Base-by-base conservation (phyloP, 345 rosid species). In the Luvunga scandens region DNA sequence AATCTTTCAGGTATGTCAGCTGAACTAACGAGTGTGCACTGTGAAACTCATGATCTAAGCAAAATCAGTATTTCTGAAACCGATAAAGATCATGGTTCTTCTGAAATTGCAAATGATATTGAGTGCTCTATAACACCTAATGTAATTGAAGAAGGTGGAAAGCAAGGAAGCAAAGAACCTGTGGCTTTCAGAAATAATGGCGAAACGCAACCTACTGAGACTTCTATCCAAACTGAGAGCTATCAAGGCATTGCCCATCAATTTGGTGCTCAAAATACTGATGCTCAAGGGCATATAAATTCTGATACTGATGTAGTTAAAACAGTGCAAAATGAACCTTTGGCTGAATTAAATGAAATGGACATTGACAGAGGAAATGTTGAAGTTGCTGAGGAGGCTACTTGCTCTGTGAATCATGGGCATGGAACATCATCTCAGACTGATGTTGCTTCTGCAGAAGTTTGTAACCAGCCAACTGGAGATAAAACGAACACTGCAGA, bases 1-100 rank as follows among this genome's bases (percentile, higher is more conserved):
- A 77, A 61, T 74, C 71, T 84, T 86, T 80, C 90, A 97, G 99
- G 98, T 82, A 79, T 93, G 88, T 90, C 92, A 6, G 79, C 79
- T 48, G 92, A 93, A 73, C 83, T 94, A 84, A 81, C 79, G 61
- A 78, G 82, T 73, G 77, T 94, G 84, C 91, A 83, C 64, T 80
- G 82, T 81, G 91, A 86, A 86, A 80, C 85, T 65, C 85, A 86
- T 87, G 97, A 97, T 85, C 80, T 89, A 63, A 90, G 92, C 72
- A 79, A 86, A 81, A 86, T 90, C 77, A 83, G 34, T 80, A 72
- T 92, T 82, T 84, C 77, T 31, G 89, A 89, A 86, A 80, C 61
- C 75, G 85, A 78, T 79, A 86, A 85, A 71, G 76, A 62, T 69
- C 76, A 71, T 82, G 63, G 80, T 80, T 86, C 89, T 78, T 71